Percentiles rank a stretch among this genome's conserved stretches.
These are phyloP conservation scores for Royoungia palumana DNA, from an alignment of 768 basidiomycete genomes.

Conservation along the genomic window DNA sequence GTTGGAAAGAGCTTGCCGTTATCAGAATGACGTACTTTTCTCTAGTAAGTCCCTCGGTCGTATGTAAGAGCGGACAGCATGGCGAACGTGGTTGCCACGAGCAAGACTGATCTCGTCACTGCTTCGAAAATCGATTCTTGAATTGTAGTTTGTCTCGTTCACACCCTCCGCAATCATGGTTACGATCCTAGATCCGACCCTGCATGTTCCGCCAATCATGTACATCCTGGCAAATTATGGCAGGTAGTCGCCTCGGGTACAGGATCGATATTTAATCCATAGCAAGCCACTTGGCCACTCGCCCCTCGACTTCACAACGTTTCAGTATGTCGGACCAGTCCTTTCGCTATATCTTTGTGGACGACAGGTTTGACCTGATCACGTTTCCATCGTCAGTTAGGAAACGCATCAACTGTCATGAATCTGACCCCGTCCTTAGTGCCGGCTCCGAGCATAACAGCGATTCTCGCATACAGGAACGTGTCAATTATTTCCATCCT, in stretches of 20 bases:
- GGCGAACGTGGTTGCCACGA: constrained; percentile 19
- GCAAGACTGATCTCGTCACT: not conserved
- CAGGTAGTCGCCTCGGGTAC: constrained; percentile 9
- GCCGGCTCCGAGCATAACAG: not conserved
- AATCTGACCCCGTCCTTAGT: constrained; percentile 6
- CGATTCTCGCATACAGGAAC: not conserved
- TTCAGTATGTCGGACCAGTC: constrained; percentile 7
- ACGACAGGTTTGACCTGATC: not conserved
- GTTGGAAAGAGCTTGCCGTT: not conserved
- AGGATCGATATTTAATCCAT: constrained; percentile 8
- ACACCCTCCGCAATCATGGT: not conserved
- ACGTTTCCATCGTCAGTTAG: constrained; percentile 12
- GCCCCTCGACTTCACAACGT: not conserved
- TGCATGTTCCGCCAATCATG: not conserved
- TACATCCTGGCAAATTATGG: constrained; percentile 3
- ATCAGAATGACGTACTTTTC: constrained; percentile 1
- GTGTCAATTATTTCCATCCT: not conserved
- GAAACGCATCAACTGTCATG: not conserved
- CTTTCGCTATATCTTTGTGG: not conserved
- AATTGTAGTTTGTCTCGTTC: not conserved
- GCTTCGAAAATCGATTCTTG: not conserved
- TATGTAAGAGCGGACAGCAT: constrained; percentile 16
- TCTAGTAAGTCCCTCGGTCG: not conserved
- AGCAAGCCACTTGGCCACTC: not conserved
- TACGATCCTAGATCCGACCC: constrained; percentile 5